Evolutionary conservation across 345 rosid species (phyloP).

Genomic region (Crucihimalaya himalaica): DNA sequence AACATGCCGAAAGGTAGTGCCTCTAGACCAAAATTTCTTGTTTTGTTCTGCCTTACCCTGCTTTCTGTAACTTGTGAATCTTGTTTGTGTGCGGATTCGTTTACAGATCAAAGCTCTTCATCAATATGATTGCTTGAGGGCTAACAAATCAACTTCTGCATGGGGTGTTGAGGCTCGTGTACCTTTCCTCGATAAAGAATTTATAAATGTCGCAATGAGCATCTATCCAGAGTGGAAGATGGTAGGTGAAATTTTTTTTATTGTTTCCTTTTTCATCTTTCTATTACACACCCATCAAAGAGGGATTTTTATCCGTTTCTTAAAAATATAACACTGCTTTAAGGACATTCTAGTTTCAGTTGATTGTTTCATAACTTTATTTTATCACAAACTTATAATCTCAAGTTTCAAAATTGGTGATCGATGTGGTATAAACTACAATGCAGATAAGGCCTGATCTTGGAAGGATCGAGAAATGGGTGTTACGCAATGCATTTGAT

Average conservation of each 20-base stretch:
- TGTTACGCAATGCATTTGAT: slow-evolving; percentile 83
- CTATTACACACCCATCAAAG: neutral
- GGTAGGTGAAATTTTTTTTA: slow-evolving; percentile 46
- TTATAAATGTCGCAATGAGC: slow-evolving; percentile 68
- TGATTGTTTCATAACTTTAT: neutral
- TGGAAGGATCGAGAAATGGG: slow-evolving; percentile 87
- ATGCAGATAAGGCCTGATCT: slow-evolving; percentile 68
- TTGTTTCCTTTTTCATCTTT: neutral
- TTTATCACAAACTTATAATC: neutral
- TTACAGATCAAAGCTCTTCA: slow-evolving; percentile 81
- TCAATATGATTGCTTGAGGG: slow-evolving; percentile 81
- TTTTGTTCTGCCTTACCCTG: neutral
- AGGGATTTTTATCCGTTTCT: neutral
- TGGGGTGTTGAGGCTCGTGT: slow-evolving; percentile 97
- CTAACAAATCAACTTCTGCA: slow-evolving; percentile 83
- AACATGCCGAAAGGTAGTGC: slow-evolving; percentile 75
- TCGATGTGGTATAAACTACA: neutral
- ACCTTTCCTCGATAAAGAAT: slow-evolving; percentile 81
- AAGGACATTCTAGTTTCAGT: neutral
- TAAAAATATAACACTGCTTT: neutral
- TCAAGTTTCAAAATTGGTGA: neutral
- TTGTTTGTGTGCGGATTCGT: slow-evolving; percentile 4
- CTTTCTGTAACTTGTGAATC: slow-evolving; percentile 5
- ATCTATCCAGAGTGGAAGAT: slow-evolving; percentile 87
- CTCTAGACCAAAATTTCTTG: neutral